Percentiles rank a stretch among this genome's conserved stretches.
phyloP scores from a whole-genome alignment of 192 early-diverging fungal species.

The Backusella liffmaniae region DNA sequence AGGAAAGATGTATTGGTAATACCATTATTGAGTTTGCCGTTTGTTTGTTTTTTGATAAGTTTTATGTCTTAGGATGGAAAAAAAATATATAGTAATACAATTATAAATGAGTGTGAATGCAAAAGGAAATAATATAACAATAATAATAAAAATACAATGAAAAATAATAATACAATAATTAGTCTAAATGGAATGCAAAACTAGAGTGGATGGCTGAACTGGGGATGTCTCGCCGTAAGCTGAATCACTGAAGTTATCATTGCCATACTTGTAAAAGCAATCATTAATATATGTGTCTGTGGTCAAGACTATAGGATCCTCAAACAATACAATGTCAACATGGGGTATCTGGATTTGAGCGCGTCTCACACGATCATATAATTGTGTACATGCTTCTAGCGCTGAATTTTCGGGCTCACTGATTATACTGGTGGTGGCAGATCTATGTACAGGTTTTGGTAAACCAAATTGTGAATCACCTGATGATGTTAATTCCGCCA shows the following conservation, averaged over 20 bases:
- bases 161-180: background rate
- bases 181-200: conserved; percentile 1
- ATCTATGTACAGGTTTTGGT: background rate
- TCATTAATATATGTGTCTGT: conserved; percentile 6
- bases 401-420: background rate
- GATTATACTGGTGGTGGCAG: too few species aligned
- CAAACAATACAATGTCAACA: conserved; percentile 20
- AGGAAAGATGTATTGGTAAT: background rate
- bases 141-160: background rate
- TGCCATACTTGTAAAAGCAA: conserved; percentile 7
- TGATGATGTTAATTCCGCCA: conserved; percentile 6
- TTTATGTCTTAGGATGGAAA: background rate
- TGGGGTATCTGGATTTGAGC: conserved; percentile 3
- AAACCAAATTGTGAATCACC: background rate
- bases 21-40: background rate
- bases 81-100: background rate
- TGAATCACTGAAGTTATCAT: conserved; percentile 7
- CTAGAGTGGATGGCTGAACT: background rate
- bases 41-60: background rate
- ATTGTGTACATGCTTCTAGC: background rate
- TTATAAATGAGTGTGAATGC: background rate
- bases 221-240: background rate
- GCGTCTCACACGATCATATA: conserved; percentile 3
- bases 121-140: background rate
- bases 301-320: background rate